phyloP scores from a whole-genome alignment of 345 rosid species.

The Gossypium thurberi region DNA sequence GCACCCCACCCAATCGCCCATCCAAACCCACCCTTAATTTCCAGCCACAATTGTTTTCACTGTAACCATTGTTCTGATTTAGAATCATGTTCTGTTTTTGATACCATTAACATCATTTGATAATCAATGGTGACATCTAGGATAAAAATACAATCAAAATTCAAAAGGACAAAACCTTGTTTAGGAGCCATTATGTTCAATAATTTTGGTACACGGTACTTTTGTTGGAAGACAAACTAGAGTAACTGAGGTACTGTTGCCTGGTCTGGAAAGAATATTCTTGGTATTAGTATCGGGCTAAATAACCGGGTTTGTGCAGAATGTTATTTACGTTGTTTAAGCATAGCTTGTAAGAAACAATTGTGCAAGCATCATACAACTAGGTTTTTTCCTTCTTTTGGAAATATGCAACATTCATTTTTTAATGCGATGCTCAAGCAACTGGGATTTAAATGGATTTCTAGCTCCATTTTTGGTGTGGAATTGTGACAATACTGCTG shows the following conservation, averaged over 20 bases:
- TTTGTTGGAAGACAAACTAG: slow-evolving; percentile 22
- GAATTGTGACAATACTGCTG: background rate
- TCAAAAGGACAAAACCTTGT: slow-evolving; percentile 8
- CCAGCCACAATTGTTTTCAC: background rate
- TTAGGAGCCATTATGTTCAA: slow-evolving; percentile 24
- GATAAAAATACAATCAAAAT: slow-evolving; percentile 13
- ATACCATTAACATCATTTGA: background rate
- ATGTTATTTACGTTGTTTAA: background rate
- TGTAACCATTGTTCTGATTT: background rate
- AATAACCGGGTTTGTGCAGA: background rate
- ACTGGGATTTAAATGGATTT: background rate
- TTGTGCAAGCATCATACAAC: background rate
- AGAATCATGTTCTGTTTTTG: background rate
- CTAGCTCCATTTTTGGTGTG: background rate
- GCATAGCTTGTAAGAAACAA: background rate
- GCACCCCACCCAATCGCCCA: too few species aligned
- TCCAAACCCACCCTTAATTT: too few species aligned
- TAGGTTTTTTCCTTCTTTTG: background rate
- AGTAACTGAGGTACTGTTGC: slow-evolving; percentile 20
- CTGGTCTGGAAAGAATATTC: slow-evolving; percentile 23
- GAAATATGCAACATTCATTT: background rate
- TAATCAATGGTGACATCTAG: background rate
- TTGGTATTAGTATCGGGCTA: background rate
- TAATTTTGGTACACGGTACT: slow-evolving; percentile 1
- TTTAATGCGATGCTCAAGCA: background rate